Evolutionary conservation across 805 yeast genomes (phyloP).

Genomic region (Saccharomycodes ludwigii): DNA sequence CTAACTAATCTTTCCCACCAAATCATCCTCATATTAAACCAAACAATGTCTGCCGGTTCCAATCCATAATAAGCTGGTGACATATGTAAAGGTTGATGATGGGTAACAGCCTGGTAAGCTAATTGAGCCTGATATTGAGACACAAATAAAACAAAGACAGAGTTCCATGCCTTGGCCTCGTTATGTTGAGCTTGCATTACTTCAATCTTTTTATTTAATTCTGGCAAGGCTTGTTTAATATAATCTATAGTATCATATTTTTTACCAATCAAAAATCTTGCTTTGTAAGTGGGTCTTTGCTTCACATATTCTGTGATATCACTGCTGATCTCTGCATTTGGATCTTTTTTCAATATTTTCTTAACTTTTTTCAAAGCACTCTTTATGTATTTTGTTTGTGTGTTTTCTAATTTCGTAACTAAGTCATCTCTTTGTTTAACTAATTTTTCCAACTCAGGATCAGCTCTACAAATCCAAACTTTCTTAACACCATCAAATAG

Average conservation of each 20-base stretch:
- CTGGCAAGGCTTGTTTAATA: conserved; percentile 45
- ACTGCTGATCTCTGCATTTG: conserved; percentile 19
- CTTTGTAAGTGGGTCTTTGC: conserved; percentile 51
- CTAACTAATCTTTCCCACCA: conserved; percentile 70
- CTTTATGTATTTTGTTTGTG: conserved; percentile 45
- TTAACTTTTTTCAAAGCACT: conserved; percentile 49
- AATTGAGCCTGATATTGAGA: conserved; percentile 65
- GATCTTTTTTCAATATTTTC: conserved; percentile 57
- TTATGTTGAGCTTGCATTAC: conserved; percentile 40
- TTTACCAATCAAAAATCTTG: conserved; percentile 33
- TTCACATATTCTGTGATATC: conserved; percentile 46
- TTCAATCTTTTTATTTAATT: conserved; percentile 42
- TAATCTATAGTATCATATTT: conserved; percentile 54
- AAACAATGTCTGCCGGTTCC: conserved; percentile 48
- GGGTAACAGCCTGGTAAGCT: conserved; percentile 51
- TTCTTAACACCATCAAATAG: conserved; percentile 73
- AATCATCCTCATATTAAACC: conserved; percentile 64
- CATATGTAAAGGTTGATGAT: conserved; percentile 56
- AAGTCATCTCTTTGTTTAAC: conserved; percentile 48
- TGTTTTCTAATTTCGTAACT: conserved; percentile 52
- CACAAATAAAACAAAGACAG: conserved; percentile 69
- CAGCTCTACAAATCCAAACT: conserved; percentile 64
- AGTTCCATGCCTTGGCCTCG: conserved; percentile 52
- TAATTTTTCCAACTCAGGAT: conserved; percentile 37
- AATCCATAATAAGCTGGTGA: conserved; percentile 49